A percentile compares a stretch with the other conserved stretches of the same genome.
phyloP scores from a whole-genome alignment of 768 basidiomycete genomes.

The Dendrothele bispora region DNA sequence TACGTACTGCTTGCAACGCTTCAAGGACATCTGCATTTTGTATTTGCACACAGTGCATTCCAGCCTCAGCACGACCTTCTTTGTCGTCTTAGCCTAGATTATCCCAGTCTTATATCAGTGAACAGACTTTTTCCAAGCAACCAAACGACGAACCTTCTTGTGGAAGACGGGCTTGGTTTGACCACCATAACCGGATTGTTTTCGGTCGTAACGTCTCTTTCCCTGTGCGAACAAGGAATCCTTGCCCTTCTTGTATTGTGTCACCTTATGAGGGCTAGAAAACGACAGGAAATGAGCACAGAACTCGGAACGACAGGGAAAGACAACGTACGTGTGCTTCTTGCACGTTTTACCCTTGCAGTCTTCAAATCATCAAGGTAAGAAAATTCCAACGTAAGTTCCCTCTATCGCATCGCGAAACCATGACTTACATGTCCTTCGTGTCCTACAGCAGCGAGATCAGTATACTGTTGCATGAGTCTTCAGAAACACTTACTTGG shows the following conservation, averaged over 20 bases:
- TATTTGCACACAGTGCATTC: constrained; percentile 99
- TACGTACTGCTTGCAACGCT: constrained; percentile 99
- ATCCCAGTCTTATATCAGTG: background rate
- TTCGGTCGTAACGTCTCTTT: constrained; percentile 99
- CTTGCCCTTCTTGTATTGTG: constrained; percentile 99
- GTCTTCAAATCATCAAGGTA: constrained; percentile 40
- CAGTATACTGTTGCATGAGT: constrained; percentile 6
- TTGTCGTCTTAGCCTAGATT: constrained; percentile 91
- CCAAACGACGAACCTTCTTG: constrained; percentile 77
- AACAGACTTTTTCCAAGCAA: background rate
- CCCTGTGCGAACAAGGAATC: constrained; percentile 97
- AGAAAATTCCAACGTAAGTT: background rate
- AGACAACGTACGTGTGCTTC: constrained; percentile 87
- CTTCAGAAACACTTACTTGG: constrained; percentile 65
- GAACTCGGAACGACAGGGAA: constrained; percentile 4
- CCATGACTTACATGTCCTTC: constrained; percentile 86
- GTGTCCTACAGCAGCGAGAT: constrained; percentile 58
- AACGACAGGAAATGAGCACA: constrained; percentile 14
- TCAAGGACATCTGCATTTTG: constrained; percentile 94
- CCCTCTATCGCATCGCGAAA: background rate
- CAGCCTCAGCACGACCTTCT: constrained; percentile 98
- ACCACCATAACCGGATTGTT: constrained; percentile 99
- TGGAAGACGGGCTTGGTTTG: constrained; percentile 99
- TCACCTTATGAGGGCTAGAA: constrained; percentile 94
- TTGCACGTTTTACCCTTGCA: constrained; percentile 97